Evolutionary conservation across 257 asterid species (phyloP).

Genomic region (Scutellaria baicalensis): DNA sequence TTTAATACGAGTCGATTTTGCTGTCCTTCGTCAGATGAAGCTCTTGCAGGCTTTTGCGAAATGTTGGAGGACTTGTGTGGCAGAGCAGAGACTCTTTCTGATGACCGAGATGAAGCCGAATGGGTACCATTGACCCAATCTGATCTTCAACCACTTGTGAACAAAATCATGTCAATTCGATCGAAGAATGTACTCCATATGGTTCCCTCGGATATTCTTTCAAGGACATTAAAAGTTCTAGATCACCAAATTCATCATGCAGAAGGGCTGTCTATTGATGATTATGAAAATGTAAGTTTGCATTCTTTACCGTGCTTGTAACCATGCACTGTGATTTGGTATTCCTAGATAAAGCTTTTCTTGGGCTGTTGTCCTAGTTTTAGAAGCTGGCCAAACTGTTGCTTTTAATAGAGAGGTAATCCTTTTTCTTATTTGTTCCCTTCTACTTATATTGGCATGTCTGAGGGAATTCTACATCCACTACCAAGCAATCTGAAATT

Average conservation of each 20-base stretch:
- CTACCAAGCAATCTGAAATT: background rate
- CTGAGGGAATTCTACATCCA: slow-evolving; percentile 4
- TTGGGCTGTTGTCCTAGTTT: slow-evolving; percentile 13
- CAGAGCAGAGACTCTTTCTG: slow-evolving; percentile 63
- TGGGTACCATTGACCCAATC: slow-evolving; percentile 62
- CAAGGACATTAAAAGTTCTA: slow-evolving; percentile 67
- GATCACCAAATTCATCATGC: slow-evolving; percentile 96
- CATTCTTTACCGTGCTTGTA: slow-evolving; percentile 10
- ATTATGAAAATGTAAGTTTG: slow-evolving; percentile 71
- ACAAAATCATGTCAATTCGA: slow-evolving; percentile 71
- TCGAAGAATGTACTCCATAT: slow-evolving; percentile 60
- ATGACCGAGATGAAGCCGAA: slow-evolving; percentile 85
- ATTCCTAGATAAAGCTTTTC: background rate
- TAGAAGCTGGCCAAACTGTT: background rate
- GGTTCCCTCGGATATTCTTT: slow-evolving; percentile 68
- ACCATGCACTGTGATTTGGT: background rate
- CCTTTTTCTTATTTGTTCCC: background rate
- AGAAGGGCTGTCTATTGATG: slow-evolving; percentile 85
- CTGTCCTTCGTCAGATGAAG: slow-evolving; percentile 48
- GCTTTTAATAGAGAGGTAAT: background rate
- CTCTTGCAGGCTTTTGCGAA: slow-evolving; percentile 60
- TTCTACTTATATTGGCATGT: slow-evolving; percentile 4
- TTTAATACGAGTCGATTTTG: slow-evolving; percentile 13
- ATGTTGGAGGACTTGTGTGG: slow-evolving; percentile 68
- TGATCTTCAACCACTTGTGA: slow-evolving; percentile 69